Evolutionary conservation across 2,329 filamentous ascomycete species (phyloP).

Genomic region (Graphium sp.): DNA sequence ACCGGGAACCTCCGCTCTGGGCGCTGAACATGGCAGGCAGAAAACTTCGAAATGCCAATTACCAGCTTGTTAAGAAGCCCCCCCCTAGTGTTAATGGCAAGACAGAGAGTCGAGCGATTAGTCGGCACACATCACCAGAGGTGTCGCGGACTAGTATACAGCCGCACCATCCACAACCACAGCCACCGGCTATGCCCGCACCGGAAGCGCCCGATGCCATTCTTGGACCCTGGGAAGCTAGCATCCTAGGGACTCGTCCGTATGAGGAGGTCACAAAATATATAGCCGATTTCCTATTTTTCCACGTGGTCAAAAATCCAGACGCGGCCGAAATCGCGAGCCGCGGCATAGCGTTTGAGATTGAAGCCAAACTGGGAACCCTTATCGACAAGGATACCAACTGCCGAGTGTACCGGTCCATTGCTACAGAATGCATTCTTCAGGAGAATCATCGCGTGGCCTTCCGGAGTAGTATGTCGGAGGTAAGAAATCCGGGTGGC

Average conservation of each 20-base stretch:
- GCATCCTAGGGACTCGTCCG: conserved; percentile 53
- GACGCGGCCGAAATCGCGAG: conserved; percentile 46
- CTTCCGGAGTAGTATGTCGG: conserved; percentile 83
- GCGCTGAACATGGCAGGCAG: neutral
- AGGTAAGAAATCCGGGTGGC: conserved; percentile 39
- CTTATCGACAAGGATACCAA: conserved; percentile 59
- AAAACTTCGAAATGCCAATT: conserved; percentile 3
- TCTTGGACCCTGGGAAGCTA: conserved; percentile 44
- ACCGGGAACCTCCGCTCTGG: conserved; percentile 4
- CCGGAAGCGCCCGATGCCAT: conserved; percentile 10
- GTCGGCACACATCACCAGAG: conserved; percentile 3
- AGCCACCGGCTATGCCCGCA: conserved; percentile 4
- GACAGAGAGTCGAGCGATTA: too few relatives aligned
- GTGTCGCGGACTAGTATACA: conserved; percentile 1
- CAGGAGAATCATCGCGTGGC: conserved; percentile 40
- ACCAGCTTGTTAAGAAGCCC: conserved; percentile 1
- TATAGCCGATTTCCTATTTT: conserved; percentile 69
- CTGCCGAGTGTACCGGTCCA: conserved; percentile 47
- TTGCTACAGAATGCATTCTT: conserved; percentile 56
- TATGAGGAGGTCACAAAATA: conserved; percentile 58
- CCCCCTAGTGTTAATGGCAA: too few relatives aligned
- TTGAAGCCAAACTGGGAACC: conserved; percentile 84
- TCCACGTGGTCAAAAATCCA: conserved; percentile 50
- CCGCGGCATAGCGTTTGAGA: conserved; percentile 63
- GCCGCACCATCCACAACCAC: conserved; percentile 3